These are phyloP conservation scores for Casuarina glauca DNA, from an alignment of 306 rosid genomes.

Conservation along the genomic window DNA sequence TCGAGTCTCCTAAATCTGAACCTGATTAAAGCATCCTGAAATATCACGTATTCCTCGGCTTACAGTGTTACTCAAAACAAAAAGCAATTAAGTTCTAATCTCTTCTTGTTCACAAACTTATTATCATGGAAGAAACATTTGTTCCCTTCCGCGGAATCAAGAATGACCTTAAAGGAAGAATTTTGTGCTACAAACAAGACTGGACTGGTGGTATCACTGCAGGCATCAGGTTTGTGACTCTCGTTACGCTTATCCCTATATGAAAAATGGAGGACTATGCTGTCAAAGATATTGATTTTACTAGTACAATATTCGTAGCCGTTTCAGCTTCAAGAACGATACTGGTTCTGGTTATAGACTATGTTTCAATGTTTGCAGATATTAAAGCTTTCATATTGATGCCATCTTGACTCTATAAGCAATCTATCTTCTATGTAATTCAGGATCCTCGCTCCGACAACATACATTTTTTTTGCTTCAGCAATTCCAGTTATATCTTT, in stretches of 20 bases:
- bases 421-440: constrained; percentile 19
- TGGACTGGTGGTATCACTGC: constrained; percentile 81
- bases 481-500: constrained; percentile 96
- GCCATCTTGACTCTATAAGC: constrained; percentile 14
- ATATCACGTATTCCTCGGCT: constrained; percentile 22
- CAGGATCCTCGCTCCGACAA: constrained; percentile 97
- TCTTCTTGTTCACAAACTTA: constrained; percentile 34
- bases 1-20: constrained; percentile 43
- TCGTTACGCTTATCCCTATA: background rate
- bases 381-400: background rate
- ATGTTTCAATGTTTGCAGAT: background rate
- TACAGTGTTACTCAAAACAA: constrained; percentile 29
- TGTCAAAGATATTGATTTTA: constrained; percentile 22
- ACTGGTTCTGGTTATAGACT: background rate
- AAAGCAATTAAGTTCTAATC: constrained; percentile 17
- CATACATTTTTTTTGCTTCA: constrained; percentile 96
- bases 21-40: constrained; percentile 29
- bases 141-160: constrained; percentile 93
- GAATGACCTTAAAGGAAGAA: constrained; percentile 81
- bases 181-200: constrained; percentile 86
- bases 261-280: background rate
- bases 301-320: constrained; percentile 11
- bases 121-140: constrained; percentile 88
- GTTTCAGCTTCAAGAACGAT: background rate
- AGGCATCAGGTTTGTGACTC: constrained; percentile 72